Base-by-base conservation (phyloP, 2,329 filamentous ascomycete genomes). In the Fusarium chuoi region DNA sequence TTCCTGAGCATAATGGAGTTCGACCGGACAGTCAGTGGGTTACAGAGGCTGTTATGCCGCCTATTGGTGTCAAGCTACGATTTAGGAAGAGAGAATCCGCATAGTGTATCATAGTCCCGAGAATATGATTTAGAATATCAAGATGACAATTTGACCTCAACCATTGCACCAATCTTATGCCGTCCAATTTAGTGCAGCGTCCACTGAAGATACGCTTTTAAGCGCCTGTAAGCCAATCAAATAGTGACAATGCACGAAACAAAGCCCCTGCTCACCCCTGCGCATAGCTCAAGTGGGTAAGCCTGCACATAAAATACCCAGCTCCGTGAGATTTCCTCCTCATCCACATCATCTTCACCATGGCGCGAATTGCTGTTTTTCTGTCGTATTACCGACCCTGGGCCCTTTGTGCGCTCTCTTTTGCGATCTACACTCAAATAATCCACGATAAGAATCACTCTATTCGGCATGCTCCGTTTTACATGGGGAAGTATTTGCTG, bases 41-140 rank as follows among this genome's bases (percentile, higher is more conserved):
- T 5, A 67, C 73, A 4, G 76, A 78, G 39, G 73, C 75, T 20
- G 30, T 71, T 12, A 58, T 78, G 44, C 76, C 76, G 5, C 76
- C 76, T 1, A 49, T 65, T 15, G 76, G 76, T 12, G 72, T 51
- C 1, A 77, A 62, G 48, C 45, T 78, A 1, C 51, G 30, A 39
- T 65, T 77, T 3, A 75, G 65, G 45, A 78, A 70, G 24, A 68
- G 70, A 20, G 2, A 20, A 6, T 26, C 5, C 6, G 11, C 4
- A 15, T 63, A 44, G 33, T 30, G 4, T 8, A 10, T 3, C 1
- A 33, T 20, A 30, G 30, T 30, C 30, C 30, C 11, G 11, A 30
- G n/a, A 35, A 24, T 5, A 0, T 15, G 28, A n/a, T n/a, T 44
- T 13, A 15, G 8, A 20, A 22, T 18, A 35, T 4, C 11, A 33